A percentile compares a stretch with the other conserved stretches of the same genome.
These are phyloP conservation scores for Yamadazyma paraphyllophila DNA, from an alignment of 805 yeast genomes.

Conservation along the genomic window DNA sequence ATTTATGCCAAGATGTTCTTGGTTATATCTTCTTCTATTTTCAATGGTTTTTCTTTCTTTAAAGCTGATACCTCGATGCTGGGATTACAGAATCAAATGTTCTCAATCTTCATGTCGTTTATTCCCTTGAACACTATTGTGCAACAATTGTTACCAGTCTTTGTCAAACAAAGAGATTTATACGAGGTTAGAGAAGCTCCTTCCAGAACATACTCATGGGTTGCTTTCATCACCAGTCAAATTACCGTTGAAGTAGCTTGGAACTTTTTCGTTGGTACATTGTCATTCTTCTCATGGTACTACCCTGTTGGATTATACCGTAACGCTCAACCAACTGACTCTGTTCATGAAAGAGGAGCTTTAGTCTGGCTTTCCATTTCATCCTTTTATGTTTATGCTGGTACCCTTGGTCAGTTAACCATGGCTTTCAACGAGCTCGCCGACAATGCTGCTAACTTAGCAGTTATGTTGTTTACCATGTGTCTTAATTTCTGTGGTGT, in stretches of 20 bases:
- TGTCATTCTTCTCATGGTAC: slow-evolving; percentile 48
- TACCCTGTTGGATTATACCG: slow-evolving; percentile 52
- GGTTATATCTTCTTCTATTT: slow-evolving; percentile 53
- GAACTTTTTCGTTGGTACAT: slow-evolving; percentile 43
- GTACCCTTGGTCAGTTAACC: slow-evolving; percentile 24
- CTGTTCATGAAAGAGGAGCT: slow-evolving; percentile 52
- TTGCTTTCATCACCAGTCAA: slow-evolving; percentile 40
- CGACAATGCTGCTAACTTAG: slow-evolving; percentile 32
- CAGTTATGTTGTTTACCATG: slow-evolving; percentile 28
- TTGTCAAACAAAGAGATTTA: slow-evolving; percentile 39
- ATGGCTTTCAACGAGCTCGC: slow-evolving; percentile 29
- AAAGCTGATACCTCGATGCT: slow-evolving; percentile 60
- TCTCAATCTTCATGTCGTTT: slow-evolving; percentile 46
- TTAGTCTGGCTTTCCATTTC: slow-evolving; percentile 29
- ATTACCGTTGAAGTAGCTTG: slow-evolving; percentile 47
- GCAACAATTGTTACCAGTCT: slow-evolving; percentile 45
- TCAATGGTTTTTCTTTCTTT: slow-evolving; percentile 72
- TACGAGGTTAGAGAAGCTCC: slow-evolving; percentile 48
- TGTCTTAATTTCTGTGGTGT: slow-evolving; percentile 40
- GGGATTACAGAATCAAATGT: slow-evolving; percentile 64
- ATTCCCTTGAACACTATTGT: slow-evolving; percentile 39
- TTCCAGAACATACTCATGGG: slow-evolving; percentile 44
- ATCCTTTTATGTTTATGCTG: slow-evolving; percentile 25
- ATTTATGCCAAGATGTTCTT: slow-evolving; percentile 60
- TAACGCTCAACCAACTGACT: slow-evolving; percentile 51